A percentile compares a stretch with the other conserved stretches of the same genome.
Conservation (phyloP, 768 basidiomycete genomes). For the Tylopilus plumbeoviolaceoides region DNA sequence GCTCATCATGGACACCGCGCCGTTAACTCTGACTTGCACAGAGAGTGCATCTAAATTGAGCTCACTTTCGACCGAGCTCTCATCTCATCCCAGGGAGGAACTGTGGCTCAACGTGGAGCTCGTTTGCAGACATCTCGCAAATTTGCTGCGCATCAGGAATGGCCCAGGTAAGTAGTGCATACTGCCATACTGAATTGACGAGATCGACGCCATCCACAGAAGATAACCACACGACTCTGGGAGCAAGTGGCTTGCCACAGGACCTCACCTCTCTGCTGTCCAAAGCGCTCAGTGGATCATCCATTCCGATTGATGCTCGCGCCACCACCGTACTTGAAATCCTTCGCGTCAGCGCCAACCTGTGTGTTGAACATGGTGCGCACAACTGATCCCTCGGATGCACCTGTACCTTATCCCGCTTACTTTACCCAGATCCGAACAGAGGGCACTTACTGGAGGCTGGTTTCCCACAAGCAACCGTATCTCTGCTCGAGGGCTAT, state of each 20-base stretch:
- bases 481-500: conserved; percentile 68
- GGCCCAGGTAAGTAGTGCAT: conserved; percentile 39
- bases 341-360: conserved; percentile 74
- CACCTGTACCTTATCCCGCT: conserved; percentile 4
- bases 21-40: conserved; percentile 18
- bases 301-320: conserved; percentile 43
- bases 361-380: conserved; percentile 81
- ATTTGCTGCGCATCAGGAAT: conserved; percentile 56
- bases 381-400: conserved; percentile 1
- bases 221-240: conserved; percentile 69
- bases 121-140: conserved; percentile 55
- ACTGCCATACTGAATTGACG: not conserved
- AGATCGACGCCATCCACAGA: conserved; percentile 37
- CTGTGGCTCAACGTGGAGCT: conserved; percentile 51
- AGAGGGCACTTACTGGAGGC: conserved; percentile 66
- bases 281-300: conserved; percentile 46
- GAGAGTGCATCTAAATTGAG: conserved; percentile 31
- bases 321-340: conserved; percentile 59
- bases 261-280: conserved; percentile 59
- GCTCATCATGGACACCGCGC: conserved; percentile 19
- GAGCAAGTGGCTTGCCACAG: conserved; percentile 60
- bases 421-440: conserved; percentile 58
- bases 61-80: conserved; percentile 32
- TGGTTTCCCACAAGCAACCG: conserved; percentile 61
- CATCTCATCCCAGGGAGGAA: conserved; percentile 28